Evolutionary conservation across 1,284 basidiomycete genomes (phyloP).

Genomic region (Omphalotus olearius): DNA sequence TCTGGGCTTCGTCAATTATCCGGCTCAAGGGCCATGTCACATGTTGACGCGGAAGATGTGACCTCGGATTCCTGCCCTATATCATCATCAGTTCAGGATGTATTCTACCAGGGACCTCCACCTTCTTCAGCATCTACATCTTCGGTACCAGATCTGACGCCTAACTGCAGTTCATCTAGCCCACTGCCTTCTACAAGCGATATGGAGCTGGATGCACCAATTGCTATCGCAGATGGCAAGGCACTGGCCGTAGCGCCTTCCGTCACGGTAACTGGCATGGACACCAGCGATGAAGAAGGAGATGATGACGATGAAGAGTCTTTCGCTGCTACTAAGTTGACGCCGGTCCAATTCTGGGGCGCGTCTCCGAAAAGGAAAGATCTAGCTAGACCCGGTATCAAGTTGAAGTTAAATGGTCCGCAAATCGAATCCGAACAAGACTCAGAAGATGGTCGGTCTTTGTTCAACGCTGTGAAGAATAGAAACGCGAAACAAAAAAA

Average conservation of each 20-base stretch:
- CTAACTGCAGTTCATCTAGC: constrained; percentile 63
- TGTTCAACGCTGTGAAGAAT: constrained; percentile 8
- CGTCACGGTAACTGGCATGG: constrained; percentile 18
- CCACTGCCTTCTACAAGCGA: constrained; percentile 47
- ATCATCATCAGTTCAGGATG: constrained; percentile 16
- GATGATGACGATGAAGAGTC: constrained; percentile 21
- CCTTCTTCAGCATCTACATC: constrained; percentile 21
- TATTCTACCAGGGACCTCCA: constrained; percentile 21
- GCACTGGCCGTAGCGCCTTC: constrained; percentile 13
- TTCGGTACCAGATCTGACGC: constrained; percentile 55
- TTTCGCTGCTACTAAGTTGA: constrained; percentile 28
- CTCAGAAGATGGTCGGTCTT: constrained; percentile 12
- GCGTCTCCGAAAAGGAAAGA: constrained; percentile 27
- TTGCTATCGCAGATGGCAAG: constrained; percentile 19
- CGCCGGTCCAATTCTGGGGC: constrained; percentile 39
- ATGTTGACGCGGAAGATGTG: constrained; percentile 18
- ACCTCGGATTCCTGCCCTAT: constrained; percentile 25
- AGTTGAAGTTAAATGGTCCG: constrained; percentile 6
- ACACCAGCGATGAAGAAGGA: constrained; percentile 24
- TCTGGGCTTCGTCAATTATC: constrained; percentile 35
- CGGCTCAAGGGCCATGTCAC: constrained; percentile 17
- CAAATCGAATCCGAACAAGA: not conserved
- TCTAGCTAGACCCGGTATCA: constrained; percentile 12
- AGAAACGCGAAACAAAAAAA: constrained; percentile 15
- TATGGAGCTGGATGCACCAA: constrained; percentile 30